Evolutionary conservation across 2,329 filamentous ascomycete species (phyloP).

Genomic region (Ciborinia camelliae): DNA sequence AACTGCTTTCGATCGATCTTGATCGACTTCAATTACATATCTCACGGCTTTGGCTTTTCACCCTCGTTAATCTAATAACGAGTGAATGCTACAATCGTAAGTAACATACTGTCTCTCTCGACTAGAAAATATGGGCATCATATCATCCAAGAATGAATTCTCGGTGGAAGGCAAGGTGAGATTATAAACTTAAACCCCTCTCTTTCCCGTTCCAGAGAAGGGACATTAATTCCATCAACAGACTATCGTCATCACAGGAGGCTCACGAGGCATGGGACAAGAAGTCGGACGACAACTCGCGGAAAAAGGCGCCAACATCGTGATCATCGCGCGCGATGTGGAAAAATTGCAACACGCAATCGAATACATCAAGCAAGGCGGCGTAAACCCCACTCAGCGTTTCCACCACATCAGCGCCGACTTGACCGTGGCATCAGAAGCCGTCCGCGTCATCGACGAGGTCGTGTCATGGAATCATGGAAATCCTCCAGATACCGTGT

Average conservation of each 20-base stretch:
- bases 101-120: background rate
- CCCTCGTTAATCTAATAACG: background rate
- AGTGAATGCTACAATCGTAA: background rate
- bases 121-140: background rate
- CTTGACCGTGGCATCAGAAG: background rate
- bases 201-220: background rate
- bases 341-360: conserved; percentile 55
- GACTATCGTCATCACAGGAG: conserved; percentile 85
- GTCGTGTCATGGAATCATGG: conserved; percentile 74
- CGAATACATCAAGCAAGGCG: conserved; percentile 6
- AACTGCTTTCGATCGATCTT: too few relatives aligned
- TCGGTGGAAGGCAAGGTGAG: conserved; percentile 1
- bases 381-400: background rate
- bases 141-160: conserved; percentile 1
- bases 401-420: conserved; percentile 17
- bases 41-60: background rate
- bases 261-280: conserved; percentile 85
- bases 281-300: conserved; percentile 69
- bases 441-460: conserved; percentile 55
- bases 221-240: conserved; percentile 41
- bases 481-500: conserved; percentile 73
- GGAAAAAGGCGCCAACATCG: conserved; percentile 75
- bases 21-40: background rate
- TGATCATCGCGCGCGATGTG: conserved; percentile 76
- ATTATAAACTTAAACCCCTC: too few relatives aligned